A percentile compares a stretch with the other conserved stretches of the same genome.
Conservation (phyloP, 331 rosid genomes). For the Rhamnella rubrinervis region DNA sequence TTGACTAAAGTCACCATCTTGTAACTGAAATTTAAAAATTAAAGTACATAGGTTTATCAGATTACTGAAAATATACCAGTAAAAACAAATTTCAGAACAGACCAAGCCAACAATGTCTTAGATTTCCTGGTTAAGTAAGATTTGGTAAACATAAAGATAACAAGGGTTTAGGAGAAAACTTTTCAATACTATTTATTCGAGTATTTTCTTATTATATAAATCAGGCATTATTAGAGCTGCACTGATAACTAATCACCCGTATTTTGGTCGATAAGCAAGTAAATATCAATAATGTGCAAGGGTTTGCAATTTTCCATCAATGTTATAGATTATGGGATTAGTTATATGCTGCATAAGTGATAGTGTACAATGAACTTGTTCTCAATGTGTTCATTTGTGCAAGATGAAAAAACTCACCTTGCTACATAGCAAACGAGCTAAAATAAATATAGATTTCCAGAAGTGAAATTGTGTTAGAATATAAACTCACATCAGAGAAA, state of each 20-base stretch:
- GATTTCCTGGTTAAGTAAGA: too few species aligned
- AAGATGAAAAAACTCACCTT: constrained; percentile 1
- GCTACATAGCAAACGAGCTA: not conserved
- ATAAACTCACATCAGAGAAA: constrained; percentile 56
- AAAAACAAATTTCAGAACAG: too few species aligned
- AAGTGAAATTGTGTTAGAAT: constrained; percentile 15
- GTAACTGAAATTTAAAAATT: constrained; percentile 35
- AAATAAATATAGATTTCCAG: not conserved
- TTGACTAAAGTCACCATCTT: constrained; percentile 41
- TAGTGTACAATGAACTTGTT: not conserved
- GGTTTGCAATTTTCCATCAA: not conserved
- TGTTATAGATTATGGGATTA: not conserved
- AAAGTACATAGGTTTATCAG: not conserved
- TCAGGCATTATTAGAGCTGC: not conserved
- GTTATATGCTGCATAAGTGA: not conserved
- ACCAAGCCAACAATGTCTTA: too few species aligned
- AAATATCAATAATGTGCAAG: not conserved
- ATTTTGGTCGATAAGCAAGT: not conserved
- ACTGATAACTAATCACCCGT: not conserved
- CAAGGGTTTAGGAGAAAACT: too few species aligned
- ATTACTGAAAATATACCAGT: too few species aligned
- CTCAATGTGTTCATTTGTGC: not conserved
- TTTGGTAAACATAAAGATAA: too few species aligned
- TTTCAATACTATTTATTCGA: too few species aligned
- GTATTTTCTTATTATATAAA: not conserved